A percentile compares a stretch with the other conserved stretches of the same genome.
These are phyloP conservation scores for Apodospora peruviana DNA, from an alignment of 495 filamentous ascomycete species.

Conservation along the genomic window DNA sequence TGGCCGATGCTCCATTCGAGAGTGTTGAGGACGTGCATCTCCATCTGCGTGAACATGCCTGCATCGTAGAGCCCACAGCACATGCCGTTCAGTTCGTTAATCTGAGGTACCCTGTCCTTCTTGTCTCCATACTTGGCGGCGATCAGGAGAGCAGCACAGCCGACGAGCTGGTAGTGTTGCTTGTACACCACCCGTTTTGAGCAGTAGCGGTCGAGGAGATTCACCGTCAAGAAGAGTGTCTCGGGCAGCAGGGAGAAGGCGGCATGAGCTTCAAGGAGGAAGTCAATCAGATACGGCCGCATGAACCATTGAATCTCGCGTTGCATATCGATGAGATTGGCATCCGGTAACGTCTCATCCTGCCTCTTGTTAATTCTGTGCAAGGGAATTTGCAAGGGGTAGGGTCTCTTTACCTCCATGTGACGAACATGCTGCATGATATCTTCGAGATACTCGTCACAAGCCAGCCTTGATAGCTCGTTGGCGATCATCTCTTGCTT, in stretches of 20 bases:
- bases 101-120: conserved; percentile 93
- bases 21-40: conserved; percentile 99
- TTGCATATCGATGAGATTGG: conserved; percentile 97
- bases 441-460: conserved; percentile 88
- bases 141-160: conserved; percentile 92
- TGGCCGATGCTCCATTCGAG: conserved; percentile 93
- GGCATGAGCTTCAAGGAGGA: conserved; percentile 93
- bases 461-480: conserved; percentile 74
- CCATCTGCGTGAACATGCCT: conserved; percentile 99
- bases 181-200: conserved; percentile 98
- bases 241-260: conserved; percentile 92
- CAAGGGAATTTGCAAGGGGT: conserved; percentile 4
- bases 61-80: conserved; percentile 98
- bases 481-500: conserved; percentile 79
- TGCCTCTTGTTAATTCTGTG: conserved; percentile 23
- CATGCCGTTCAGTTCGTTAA: conserved; percentile 96
- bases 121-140: conserved; percentile 98
- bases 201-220: conserved; percentile 95
- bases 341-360: conserved; percentile 87
- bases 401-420: conserved; percentile 72
- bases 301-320: conserved; percentile 99
- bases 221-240: conserved; percentile 92
- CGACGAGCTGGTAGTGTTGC: conserved; percentile 96
- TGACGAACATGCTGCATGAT: conserved; percentile 87
- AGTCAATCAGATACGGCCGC: conserved; percentile 96